These are phyloP conservation scores for Pleurotus cornucopiae DNA, from an alignment of 768 basidiomycete species.

Conservation along the genomic window DNA sequence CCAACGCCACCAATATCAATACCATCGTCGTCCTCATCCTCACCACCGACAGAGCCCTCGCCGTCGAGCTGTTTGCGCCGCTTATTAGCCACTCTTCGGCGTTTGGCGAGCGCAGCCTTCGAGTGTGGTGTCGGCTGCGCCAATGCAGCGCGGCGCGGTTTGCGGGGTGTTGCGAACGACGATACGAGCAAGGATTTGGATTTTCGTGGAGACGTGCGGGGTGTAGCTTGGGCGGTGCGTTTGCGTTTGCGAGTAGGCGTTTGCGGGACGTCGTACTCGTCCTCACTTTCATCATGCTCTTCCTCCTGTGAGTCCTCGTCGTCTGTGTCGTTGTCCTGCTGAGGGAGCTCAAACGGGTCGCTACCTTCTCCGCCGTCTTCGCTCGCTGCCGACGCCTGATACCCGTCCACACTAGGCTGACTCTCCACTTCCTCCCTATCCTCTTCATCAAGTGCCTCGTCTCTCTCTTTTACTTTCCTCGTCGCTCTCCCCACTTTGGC, in stretches of 20 bases:
- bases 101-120: conserved; percentile 52
- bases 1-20: no score
- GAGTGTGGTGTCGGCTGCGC: conserved; percentile 75
- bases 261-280: conserved; percentile 34
- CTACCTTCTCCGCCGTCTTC: conserved; percentile 11
- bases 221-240: conserved; percentile 28
- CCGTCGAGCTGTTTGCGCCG: conserved; percentile 18
- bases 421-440: conserved; percentile 8
- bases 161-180: neutral
- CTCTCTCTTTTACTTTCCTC: conserved; percentile 9
- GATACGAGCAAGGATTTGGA: conserved; percentile 5
- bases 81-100: conserved; percentile 27
- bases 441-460: neutral
- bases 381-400: conserved; percentile 13
- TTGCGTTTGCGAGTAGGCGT: conserved; percentile 53
- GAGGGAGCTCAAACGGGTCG: neutral
- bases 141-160: conserved; percentile 21
- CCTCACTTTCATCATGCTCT: conserved; percentile 12
- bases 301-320: conserved; percentile 16
- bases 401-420: conserved; percentile 16
- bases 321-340: conserved; percentile 23
- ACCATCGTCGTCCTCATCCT: neutral
- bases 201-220: conserved; percentile 27
- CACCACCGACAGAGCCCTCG: conserved; percentile 14
- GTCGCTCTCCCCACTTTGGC: neutral